Evolutionary conservation across 345 rosid genomes (phyloP), one percentile per base, ranked within the genome.

Genomic region (Mangifera indica): DNA sequence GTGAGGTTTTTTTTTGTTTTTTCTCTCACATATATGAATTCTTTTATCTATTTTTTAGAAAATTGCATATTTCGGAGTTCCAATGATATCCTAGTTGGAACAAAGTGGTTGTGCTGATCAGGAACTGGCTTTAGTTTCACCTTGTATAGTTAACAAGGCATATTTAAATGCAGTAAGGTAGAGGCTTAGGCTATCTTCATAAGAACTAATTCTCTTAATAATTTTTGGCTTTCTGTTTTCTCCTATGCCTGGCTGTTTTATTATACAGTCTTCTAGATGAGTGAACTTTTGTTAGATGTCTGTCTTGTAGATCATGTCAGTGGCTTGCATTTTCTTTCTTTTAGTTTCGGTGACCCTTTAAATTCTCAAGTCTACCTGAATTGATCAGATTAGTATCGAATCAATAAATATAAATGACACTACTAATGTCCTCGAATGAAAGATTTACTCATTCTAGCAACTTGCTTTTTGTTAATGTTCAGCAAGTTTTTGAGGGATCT

Each of bases 1-100:
- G 98, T 91, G 67, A 73, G 68, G 29, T 18, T 51, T 18, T 63
- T 49, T 9, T 8, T n/a, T n/a, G n/a, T n/a, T n/a, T n/a, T n/a
- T n/a, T n/a, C n/a, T n/a, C 32, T 29, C 5, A 49, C 61, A 12
- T 60, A 49, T 15, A 49, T 3, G 15, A 14, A 14, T 64, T 64
- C 10, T 21, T 2, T 17, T 24, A 18, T 42, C 26, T 17, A 62
- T 48, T 22, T 8, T 15, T 18, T 5, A 22, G 18, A 0, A 42
- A 18, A 32, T 32, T 20, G n/a, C 29, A 32, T 32, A 52, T 12
- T 34, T 32, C 8, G 0, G 29, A 53, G n/a, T 49, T 32, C 49
- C 20, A 34, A 29, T 34, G 49, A 29, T 3, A 32, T 53, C 60
- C 60, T 20, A 18, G 15, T 34, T 5, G 34, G 32, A 15, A 59